These are phyloP conservation scores for Pestalotiopsis sp. DNA, from an alignment of 2,329 filamentous ascomycete genomes.

Conservation along the genomic window DNA sequence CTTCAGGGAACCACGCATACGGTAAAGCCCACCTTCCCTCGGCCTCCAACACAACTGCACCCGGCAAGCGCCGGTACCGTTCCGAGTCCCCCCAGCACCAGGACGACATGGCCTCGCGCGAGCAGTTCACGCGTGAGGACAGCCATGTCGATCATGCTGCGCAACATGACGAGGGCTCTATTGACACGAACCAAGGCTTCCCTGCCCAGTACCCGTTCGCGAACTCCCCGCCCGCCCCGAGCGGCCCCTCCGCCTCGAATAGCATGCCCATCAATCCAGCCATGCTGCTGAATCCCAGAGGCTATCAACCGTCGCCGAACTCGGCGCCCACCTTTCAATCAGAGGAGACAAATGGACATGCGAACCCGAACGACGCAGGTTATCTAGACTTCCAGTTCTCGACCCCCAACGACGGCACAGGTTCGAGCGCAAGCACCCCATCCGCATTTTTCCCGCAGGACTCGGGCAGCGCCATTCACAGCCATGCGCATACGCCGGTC, in stretches of 20 bases:
- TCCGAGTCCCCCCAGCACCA: constrained; percentile 3
- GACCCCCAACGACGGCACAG: constrained; percentile 29
- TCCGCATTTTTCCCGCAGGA: constrained; percentile 16
- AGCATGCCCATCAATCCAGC: constrained; percentile 41
- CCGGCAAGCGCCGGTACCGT: constrained; percentile 12
- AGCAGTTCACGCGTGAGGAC: constrained; percentile 20
- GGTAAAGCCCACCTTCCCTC: constrained; percentile 9
- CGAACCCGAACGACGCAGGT: constrained; percentile 33
- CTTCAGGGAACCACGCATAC: constrained; percentile 11
- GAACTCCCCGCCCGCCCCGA: constrained; percentile 15
- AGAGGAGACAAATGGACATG: constrained; percentile 26
- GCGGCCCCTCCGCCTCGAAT: constrained; percentile 21
- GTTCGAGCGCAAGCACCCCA: constrained; percentile 20
- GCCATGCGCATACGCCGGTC: constrained; percentile 17
- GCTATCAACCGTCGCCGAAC: constrained; percentile 25
- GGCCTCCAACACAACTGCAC: not conserved
- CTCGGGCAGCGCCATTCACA: constrained; percentile 16
- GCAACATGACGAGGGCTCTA: not conserved
- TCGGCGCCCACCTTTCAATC: constrained; percentile 20
- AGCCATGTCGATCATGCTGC: constrained; percentile 20
- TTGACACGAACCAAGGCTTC: constrained; percentile 24
- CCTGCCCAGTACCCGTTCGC: constrained; percentile 25
- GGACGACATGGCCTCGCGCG: constrained; percentile 8
- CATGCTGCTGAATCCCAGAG: constrained; percentile 44
- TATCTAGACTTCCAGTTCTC: constrained; percentile 45